Evolutionary conservation across 805 yeast species (phyloP), one percentile per base, ranked within the genome.

Genomic region (Ogataea paraovalis): DNA sequence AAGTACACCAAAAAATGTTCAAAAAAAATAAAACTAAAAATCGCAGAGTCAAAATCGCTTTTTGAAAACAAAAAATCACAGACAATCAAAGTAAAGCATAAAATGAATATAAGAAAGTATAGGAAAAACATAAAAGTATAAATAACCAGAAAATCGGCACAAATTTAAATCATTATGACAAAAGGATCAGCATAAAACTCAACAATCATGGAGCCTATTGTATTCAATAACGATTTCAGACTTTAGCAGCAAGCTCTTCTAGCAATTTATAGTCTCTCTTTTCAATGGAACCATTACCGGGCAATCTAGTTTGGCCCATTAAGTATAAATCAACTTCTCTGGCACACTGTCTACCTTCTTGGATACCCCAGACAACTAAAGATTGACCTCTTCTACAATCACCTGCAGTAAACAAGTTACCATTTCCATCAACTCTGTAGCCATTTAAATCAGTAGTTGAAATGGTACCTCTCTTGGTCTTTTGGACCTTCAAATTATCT

Each of bases 331-430:
- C 99, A 53, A 92, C 95, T 59, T 88, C 90, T 57, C 96, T 79
- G 33, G 99, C 99, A 80, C 97, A 90, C 71, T 92, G 97, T 75
- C 98, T 84, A 57, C 99, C 99, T 72, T 92, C 99, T 73, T 94
- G 98, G 59, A 92, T 92, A 72, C 98, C 99, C 98, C 98, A 94
- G 47, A 92, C 99, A 67, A 92, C 92, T 68, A 92, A 79, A 2
- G 97, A 88, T 75, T 92, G 99, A 25, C 99, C 99, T 72, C 98
- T 84, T 76, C 99, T 86, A 73, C 98, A 94, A 70, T 92, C 99
- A 71, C 99, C 99, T 43, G 98, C 97, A 42, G 97, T 88, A 63
- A 91, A 92, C 51, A 90, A 62, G 58, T 89, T 90, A 50, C 76
- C 85, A 38, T 69, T 75, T 12, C 71, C 71, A 30, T 70, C 68